Conservation (phyloP, 2,329 filamentous ascomycete genomes). For the Diaporthe velutina region DNA sequence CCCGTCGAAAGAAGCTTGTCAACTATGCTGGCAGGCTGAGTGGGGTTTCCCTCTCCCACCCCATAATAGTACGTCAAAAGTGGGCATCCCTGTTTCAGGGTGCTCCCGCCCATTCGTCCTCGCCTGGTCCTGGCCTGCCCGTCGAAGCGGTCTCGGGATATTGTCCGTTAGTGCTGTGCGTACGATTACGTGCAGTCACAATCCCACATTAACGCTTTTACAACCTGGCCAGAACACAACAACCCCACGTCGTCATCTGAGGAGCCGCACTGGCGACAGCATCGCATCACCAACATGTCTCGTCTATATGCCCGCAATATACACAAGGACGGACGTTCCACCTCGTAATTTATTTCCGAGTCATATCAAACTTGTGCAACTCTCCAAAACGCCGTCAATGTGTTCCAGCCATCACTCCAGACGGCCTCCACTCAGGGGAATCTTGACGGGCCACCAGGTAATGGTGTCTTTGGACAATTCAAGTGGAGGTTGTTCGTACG, state of each 20-base stretch:
- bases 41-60: constrained; percentile 24
- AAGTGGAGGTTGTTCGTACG: background rate
- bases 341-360: background rate
- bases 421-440: background rate
- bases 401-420: background rate
- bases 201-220: background rate
- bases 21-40: constrained; percentile 27
- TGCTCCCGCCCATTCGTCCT: constrained; percentile 10
- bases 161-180: background rate
- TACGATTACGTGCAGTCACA: background rate
- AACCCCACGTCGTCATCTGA: background rate
- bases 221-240: background rate
- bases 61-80: constrained; percentile 28
- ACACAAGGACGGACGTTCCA: background rate
- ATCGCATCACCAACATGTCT: constrained; percentile 7
- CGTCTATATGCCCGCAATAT: background rate
- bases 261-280: background rate
- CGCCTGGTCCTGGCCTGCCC: background rate
- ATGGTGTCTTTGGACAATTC: background rate
- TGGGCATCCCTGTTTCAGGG: constrained; percentile 31
- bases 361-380: background rate
- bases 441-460: background rate
- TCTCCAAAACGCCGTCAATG: background rate
- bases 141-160: background rate
- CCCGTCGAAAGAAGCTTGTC: constrained; percentile 28